These are phyloP conservation scores for Eutypella sp. DNA, from an alignment of 2,329 filamentous ascomycete genomes.

Conservation along the genomic window DNA sequence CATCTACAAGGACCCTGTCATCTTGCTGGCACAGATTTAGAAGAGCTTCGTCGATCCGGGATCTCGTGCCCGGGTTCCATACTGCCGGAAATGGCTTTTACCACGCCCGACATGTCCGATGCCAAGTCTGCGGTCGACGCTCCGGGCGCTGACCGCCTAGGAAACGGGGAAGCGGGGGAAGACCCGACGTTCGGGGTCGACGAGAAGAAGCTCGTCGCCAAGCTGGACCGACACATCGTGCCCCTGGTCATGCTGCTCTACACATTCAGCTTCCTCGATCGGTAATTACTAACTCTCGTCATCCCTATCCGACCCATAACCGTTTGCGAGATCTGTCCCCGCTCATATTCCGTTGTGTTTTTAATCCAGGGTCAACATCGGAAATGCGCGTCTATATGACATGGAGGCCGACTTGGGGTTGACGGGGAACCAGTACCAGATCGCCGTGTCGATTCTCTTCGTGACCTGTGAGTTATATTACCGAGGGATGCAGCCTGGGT, in stretches of 20 bases:
- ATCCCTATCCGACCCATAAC: slow-evolving; percentile 2
- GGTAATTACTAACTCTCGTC: slow-evolving; percentile 37
- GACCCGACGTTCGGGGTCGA: slow-evolving; percentile 19
- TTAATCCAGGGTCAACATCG: slow-evolving; percentile 59
- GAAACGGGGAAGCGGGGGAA: slow-evolving; percentile 7
- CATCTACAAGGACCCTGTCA: too few species aligned
- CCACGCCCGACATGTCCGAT: slow-evolving; percentile 14
- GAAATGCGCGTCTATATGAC: slow-evolving; percentile 62
- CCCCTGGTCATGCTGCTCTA: slow-evolving; percentile 67
- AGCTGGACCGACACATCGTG: slow-evolving; percentile 59
- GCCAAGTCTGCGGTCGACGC: slow-evolving; percentile 9
- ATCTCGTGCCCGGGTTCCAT: neutral
- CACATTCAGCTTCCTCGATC: slow-evolving; percentile 69
- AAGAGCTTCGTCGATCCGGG: neutral
- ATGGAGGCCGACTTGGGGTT: slow-evolving; percentile 59
- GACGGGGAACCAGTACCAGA: slow-evolving; percentile 62
- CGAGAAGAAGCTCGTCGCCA: slow-evolving; percentile 57
- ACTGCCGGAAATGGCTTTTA: neutral
- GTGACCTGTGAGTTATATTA: slow-evolving; percentile 47
- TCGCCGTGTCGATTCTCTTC: slow-evolving; percentile 62
- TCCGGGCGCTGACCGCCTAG: too few species aligned
- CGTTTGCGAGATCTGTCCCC: neutral
- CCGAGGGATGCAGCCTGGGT: slow-evolving; percentile 21
- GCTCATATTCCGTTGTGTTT: slow-evolving; percentile 2
- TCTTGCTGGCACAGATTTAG: too few species aligned